These are phyloP conservation scores for Penicillium ochrochloron DNA, from an alignment of 495 filamentous ascomycete species.

Conservation along the genomic window DNA sequence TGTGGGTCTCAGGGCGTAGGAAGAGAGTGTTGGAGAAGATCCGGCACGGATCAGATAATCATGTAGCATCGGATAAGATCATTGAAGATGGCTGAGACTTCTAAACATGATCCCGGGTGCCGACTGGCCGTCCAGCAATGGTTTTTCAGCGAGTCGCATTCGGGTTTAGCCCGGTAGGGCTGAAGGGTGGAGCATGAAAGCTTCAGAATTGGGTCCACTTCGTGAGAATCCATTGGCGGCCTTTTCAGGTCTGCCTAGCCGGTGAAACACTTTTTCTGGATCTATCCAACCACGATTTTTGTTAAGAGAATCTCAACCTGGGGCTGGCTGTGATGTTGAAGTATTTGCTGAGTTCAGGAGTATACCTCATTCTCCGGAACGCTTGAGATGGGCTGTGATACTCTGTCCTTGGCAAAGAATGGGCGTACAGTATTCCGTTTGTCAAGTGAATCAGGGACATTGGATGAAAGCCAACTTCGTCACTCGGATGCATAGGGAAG, in stretches of 20 bases:
- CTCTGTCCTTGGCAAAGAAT: not conserved
- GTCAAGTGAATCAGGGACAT: not conserved
- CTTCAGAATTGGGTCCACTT: constrained; percentile 8
- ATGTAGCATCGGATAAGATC: constrained; percentile 28
- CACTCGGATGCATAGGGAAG: not conserved
- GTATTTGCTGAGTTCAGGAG: not conserved
- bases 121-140: not conserved
- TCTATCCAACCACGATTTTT: not conserved
- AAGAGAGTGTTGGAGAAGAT: constrained; percentile 26
- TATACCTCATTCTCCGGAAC: not conserved
- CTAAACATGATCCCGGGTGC: not conserved
- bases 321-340: not conserved
- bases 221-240: not conserved
- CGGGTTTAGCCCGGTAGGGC: constrained; percentile 21
- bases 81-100: not conserved
- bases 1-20: constrained; percentile 45
- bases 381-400: not conserved
- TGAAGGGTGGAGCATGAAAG: constrained; percentile 11
- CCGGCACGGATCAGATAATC: constrained; percentile 25
- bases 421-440: not conserved
- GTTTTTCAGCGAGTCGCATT: not conserved
- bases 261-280: not conserved
- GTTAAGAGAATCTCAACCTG: too few relatives aligned
- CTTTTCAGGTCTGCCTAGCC: constrained; percentile 17
- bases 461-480: too few relatives aligned